These are phyloP conservation scores for Amorphotheca resinae DNA, from an alignment of 495 filamentous ascomycete species.

Conservation along the genomic window DNA sequence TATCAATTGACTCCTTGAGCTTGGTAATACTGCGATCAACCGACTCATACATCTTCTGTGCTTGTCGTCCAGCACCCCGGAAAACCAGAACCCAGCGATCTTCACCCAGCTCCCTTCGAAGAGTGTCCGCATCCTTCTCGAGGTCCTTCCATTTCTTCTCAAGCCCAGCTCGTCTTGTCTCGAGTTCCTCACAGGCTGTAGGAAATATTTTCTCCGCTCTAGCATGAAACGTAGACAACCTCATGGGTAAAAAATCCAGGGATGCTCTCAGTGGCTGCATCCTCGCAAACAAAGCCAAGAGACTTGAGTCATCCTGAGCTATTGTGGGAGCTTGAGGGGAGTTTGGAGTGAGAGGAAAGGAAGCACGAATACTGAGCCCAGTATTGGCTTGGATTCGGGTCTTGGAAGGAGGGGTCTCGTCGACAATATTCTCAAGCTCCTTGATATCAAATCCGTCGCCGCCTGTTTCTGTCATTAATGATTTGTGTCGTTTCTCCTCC, in stretches of 20 bases:
- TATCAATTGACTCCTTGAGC: conserved; percentile 68
- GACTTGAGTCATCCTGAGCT: conserved; percentile 63
- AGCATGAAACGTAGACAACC: conserved; percentile 68
- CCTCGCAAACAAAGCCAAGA: conserved; percentile 80
- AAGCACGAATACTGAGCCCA: conserved; percentile 51
- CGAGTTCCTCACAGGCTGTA: conserved; percentile 79
- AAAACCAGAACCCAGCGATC: conserved; percentile 94
- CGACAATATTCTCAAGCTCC: conserved; percentile 86
- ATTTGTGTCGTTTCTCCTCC: conserved; percentile 82
- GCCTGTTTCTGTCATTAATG: conserved; percentile 44
- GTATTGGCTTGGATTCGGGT: conserved; percentile 31
- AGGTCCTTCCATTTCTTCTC: conserved; percentile 73
- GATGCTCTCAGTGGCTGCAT: conserved; percentile 92
- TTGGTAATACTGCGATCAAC: conserved; percentile 75
- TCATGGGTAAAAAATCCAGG: conserved; percentile 94
- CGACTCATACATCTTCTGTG: conserved; percentile 87
- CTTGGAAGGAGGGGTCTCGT: conserved; percentile 59
- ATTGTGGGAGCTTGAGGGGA: conserved; percentile 47
- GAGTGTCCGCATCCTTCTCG: conserved; percentile 72
- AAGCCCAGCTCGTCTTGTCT: conserved; percentile 51
- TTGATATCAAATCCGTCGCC: conserved; percentile 64
- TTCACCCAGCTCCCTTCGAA: conserved; percentile 81
- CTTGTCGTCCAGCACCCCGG: conserved; percentile 81
- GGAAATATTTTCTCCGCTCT: conserved; percentile 69
- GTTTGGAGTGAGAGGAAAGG: conserved; percentile 41